These are phyloP conservation scores for Parathielavia hyrcaniae DNA, from an alignment of 495 filamentous ascomycete species.

Conservation along the genomic window DNA sequence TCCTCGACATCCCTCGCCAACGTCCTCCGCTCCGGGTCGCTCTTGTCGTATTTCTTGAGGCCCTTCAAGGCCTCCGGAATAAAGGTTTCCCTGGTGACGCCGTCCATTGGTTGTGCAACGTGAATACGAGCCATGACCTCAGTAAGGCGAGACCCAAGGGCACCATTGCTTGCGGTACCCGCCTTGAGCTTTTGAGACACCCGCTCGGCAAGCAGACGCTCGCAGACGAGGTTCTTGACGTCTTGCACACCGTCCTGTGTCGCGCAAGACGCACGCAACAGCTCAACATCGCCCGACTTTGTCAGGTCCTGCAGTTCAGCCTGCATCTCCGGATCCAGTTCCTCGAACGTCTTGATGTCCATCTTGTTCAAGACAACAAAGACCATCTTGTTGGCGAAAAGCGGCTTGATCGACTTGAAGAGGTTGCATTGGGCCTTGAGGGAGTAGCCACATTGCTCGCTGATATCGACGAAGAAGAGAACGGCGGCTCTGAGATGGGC, in stretches of 20 bases:
- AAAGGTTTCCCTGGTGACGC: constrained; percentile 68
- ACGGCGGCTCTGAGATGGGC: constrained; percentile 92
- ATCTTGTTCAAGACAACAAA: constrained; percentile 98
- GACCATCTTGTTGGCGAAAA: constrained; percentile 95
- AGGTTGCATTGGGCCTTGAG: constrained; percentile 84
- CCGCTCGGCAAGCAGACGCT: constrained; percentile 82
- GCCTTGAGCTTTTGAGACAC: constrained; percentile 94
- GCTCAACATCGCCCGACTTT: constrained; percentile 79
- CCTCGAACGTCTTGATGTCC: constrained; percentile 79
- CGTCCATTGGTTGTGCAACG: constrained; percentile 85
- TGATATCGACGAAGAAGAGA: constrained; percentile 94
- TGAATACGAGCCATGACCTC: constrained; percentile 91
- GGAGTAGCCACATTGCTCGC: constrained; percentile 95
- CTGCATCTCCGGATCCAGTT: constrained; percentile 75
- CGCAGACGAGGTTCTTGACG: constrained; percentile 91
- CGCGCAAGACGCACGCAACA: constrained; percentile 87
- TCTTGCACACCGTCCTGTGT: constrained; percentile 90
- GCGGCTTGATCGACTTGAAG: constrained; percentile 89
- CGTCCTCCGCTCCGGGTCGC: constrained; percentile 69
- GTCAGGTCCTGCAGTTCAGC: constrained; percentile 70
- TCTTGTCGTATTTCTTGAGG: constrained; percentile 81
- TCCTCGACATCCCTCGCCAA: constrained; percentile 85
- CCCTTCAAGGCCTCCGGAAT: constrained; percentile 80
- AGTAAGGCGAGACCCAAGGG: constrained; percentile 67
- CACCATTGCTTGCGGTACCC: constrained; percentile 66